Evolutionary conservation across 768 basidiomycete genomes (phyloP).

Genomic region (Hydnomerulius pinastri): DNA sequence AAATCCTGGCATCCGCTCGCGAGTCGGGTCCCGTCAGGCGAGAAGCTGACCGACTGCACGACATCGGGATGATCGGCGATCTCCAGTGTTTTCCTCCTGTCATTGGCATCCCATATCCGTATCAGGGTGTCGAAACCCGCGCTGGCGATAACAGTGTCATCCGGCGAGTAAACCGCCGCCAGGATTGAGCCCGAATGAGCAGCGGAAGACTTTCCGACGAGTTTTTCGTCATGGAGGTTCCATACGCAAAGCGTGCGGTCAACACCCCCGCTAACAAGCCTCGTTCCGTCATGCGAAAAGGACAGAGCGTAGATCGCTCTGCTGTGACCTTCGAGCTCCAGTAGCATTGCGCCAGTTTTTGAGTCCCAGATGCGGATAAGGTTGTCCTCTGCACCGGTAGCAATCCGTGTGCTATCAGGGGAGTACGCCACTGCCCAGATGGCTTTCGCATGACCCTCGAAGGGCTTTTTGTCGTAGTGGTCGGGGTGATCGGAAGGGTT

Average conservation of each 20-base stretch:
- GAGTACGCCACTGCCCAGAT: slow-evolving; percentile 3
- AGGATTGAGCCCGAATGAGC: not conserved
- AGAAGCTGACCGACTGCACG: slow-evolving; percentile 13
- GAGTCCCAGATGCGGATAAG: slow-evolving; percentile 14
- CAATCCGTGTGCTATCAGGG: slow-evolving; percentile 4
- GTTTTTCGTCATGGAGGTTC: not conserved
- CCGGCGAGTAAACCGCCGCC: slow-evolving; percentile 3
- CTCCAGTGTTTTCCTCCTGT: not conserved
- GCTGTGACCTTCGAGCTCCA: not conserved
- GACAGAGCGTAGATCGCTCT: slow-evolving; percentile 31
- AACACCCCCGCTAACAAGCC: slow-evolving; percentile 41
- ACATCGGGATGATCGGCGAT: not conserved
- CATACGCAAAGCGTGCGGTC: slow-evolving; percentile 20
- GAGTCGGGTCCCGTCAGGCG: slow-evolving; percentile 9
- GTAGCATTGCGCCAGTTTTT: not conserved
- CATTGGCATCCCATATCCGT: slow-evolving; percentile 5
- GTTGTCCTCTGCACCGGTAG: slow-evolving; percentile 11
- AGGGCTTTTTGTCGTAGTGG: too few relatives aligned
- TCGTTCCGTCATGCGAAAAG: slow-evolving; percentile 43
- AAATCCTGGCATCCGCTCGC: slow-evolving; percentile 9
- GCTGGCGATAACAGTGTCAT: not conserved
- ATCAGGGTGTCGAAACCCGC: slow-evolving; percentile 19
- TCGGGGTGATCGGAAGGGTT: too few relatives aligned
- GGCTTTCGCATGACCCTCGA: not conserved
- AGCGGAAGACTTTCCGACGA: not conserved